Base-by-base conservation (phyloP, 192 early-diverging fungal genomes). In the Gaertneriomyces sp. region DNA sequence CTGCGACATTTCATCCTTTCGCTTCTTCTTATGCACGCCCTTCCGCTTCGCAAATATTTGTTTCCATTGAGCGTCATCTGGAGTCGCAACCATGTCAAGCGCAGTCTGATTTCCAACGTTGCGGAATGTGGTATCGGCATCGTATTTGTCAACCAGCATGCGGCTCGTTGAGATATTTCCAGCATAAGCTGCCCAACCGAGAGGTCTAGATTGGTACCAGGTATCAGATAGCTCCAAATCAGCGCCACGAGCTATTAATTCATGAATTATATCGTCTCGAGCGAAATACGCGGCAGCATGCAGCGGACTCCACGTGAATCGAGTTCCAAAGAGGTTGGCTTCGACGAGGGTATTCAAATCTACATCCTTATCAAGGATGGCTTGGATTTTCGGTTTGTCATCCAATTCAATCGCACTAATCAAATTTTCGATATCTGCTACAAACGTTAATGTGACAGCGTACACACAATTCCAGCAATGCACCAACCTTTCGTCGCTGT, bases 161-260 rank as follows among this genome's bases (percentile, higher is more conserved):
- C 79, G 83, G 46, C 88, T 90, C 10, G 85, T 80, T 42, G 87
- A 81, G 55, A 84, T 77, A 70, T 92, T 81, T 58, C 81, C 77
- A 38, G 87, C 90, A 70, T 90, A 94, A 4, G 90, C 91, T 10
- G 93, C 92, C 94, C 94, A 97, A 0, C 88, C 90, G 12, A 97
- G 75, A n/a, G 94, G 88, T 40, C 86, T 85, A 4, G 86, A 90
- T 12, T 76, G 73, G 66, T 94, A 88, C 88, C 91, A 89, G 2
- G 92, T 92, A 71, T 97, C 94, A 9, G 86, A 71, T 0, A 90
- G 62, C 64, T 95, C 91, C 20, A 95, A 74, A 47, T 93, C 70
- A 5, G 90, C 93, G 9, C 90, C 90, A 43, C 82, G 76, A 6
- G 81, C 81, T 64, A 94, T 81, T 10, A 97, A 82, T 17, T 82